Percentiles rank a stretch among this genome's conserved stretches.
Conservation (phyloP, 2,329 filamentous ascomycete genomes). For the Fusarium oligoseptatum region DNA sequence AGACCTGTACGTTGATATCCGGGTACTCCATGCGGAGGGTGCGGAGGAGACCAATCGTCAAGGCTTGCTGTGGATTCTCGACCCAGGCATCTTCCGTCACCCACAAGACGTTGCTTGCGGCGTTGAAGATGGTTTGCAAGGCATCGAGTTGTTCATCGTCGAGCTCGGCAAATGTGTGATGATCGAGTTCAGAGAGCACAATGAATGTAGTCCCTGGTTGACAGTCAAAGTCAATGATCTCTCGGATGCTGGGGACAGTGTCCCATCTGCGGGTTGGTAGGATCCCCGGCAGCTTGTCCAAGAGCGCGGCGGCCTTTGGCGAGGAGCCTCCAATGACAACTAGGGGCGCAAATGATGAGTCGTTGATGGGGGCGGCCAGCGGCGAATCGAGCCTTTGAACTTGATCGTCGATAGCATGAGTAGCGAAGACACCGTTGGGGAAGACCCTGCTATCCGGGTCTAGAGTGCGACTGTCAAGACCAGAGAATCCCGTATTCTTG, state of each 20-base stretch:
- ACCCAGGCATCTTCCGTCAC: slow-evolving; percentile 1
- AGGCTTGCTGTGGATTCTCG: neutral
- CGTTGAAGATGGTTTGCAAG: neutral
- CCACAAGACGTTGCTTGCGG: slow-evolving; percentile 2
- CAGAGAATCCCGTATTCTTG: neutral
- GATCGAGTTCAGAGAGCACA: neutral
- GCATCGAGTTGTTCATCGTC: neutral
- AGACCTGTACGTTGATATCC: slow-evolving; percentile 1
- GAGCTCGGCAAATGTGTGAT: neutral
- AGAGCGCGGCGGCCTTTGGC: neutral
- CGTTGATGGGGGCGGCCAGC: neutral
- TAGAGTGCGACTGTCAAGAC: neutral
- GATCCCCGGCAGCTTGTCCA: neutral
- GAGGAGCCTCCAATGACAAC: neutral
- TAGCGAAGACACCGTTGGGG: neutral
- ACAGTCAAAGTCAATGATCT: neutral
- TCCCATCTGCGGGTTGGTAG: neutral
- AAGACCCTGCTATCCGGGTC: neutral
- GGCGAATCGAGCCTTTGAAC: neutral
- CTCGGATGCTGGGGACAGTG: neutral
- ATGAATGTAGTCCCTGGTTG: neutral
- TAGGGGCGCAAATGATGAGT: neutral
- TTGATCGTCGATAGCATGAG: neutral
- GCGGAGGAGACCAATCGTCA: slow-evolving; percentile 3
- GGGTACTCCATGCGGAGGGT: slow-evolving; percentile 3